Evolutionary conservation across 208 protist species (phyloP), one percentile per base, ranked within the genome.

Genomic region (Herpetomonas samuelpessoai): DNA sequence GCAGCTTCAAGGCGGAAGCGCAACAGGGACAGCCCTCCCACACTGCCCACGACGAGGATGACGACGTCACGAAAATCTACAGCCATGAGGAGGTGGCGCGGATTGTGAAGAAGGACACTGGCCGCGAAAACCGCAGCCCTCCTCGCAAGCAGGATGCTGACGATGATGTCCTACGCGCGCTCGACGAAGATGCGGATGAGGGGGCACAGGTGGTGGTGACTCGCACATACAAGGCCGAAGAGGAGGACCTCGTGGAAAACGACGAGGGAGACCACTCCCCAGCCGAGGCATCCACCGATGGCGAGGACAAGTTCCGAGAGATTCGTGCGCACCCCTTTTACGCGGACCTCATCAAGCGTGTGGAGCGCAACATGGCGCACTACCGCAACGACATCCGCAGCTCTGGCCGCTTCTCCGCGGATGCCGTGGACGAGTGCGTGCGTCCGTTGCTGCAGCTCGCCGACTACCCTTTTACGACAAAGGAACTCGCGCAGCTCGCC

Each of bases 381-480:
- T 83, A 88, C 53, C 74, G 81, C 50, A 86, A 85, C 62, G 81
- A 91, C 35, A 83, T 90, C 16, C 76, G 79, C 39, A 49, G 66
- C 2, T 52, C 70, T n/a, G 81, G 81, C 19, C 63, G 76, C 48
- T 96, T 92, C 68, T 86, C 71, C 50, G 52, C 66, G 7, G 80
- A 86, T 45, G 77, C 74, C 27, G 54, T 93, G 46, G 86, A 92
- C 61, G 67, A 88, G 26, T 93, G 81, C 53, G 77, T 96, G 51
- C 81, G 89, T 1, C 89, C 89, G 35, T 62, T 96, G 44, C 68
- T 96, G 48, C 89, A 96, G 72, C 72, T 96, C 29, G 78, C 85
- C 16, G 89, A 96, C 62, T 93, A 87, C 53, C 83, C 89, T 1
- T 87, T 96, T 62, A 96, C 86, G 6, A 51, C 79, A 18, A 21